Evolutionary conservation across 2,329 filamentous ascomycete genomes (phyloP).

Genomic region (Aspergillus bombycis): DNA sequence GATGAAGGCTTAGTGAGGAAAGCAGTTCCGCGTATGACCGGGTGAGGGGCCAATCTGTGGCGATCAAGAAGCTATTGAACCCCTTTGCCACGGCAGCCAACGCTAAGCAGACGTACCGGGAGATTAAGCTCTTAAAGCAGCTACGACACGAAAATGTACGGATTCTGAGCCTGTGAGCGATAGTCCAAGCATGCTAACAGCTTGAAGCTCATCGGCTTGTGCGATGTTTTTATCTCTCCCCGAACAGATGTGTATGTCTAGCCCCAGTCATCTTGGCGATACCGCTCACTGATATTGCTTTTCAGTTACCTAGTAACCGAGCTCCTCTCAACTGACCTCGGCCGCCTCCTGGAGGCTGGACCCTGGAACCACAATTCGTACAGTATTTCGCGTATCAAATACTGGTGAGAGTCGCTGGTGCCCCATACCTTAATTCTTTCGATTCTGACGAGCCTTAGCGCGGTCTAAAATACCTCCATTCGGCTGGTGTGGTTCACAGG

Average conservation of each 20-base stretch:
- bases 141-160: slow-evolving; percentile 89
- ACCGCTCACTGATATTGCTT: slow-evolving; percentile 9
- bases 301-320: slow-evolving; percentile 96
- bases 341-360: slow-evolving; percentile 88
- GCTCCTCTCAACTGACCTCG: slow-evolving; percentile 90
- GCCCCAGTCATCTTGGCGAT: too few species aligned
- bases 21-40: not conserved
- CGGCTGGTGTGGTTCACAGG: slow-evolving; percentile 7
- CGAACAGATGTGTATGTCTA: not conserved
- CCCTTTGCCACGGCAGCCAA: slow-evolving; percentile 96
- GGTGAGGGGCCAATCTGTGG: slow-evolving; percentile 57
- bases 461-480: slow-evolving; percentile 12
- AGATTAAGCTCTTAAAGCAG: slow-evolving; percentile 95
- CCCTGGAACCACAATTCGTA: not conserved
- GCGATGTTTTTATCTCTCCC: slow-evolving; percentile 1
- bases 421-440: not conserved
- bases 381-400: slow-evolving; percentile 4
- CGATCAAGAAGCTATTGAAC: slow-evolving; percentile 99
- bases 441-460: slow-evolving; percentile 79
- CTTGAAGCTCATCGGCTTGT: not conserved
- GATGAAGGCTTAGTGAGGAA: not conserved
- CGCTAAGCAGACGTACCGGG: slow-evolving; percentile 93
- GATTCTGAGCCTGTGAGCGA: slow-evolving; percentile 18
- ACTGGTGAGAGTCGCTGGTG: not conserved
- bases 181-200: not conserved